Evolutionary conservation across 1,284 basidiomycete species (phyloP), one percentile per base, ranked within the genome.

Genomic region (Cryptococcus sp.): DNA sequence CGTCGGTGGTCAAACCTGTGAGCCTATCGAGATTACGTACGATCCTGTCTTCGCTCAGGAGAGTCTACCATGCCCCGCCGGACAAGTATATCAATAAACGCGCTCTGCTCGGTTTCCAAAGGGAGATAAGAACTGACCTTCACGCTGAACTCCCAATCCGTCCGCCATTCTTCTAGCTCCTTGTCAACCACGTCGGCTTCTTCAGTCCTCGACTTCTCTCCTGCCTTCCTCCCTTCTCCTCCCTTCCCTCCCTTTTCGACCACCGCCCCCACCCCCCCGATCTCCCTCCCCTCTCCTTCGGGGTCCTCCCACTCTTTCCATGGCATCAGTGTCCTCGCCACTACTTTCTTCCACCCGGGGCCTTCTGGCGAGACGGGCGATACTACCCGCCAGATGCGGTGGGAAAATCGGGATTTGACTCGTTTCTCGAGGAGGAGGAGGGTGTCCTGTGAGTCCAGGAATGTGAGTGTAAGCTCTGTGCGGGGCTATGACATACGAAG

Each of bases 351-450:
- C 85, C 87, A 91, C 28, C 28, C 28, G 11, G 52, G 46, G 4
- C 55, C 57, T n/a, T 66, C 67, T 0, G 84, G 60, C 12, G 77
- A 77, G 6, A 79, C 68, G 0, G 86, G 84, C 20, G 86, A 83
- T 0, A 84, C 81, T 7, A 89, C 86, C 51, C 89, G 83, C 62
- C 93, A 81, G 67, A 92, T 88, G 49, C 93, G 82, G 38, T 91
- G 91, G 4, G 92, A 95, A 77, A 96, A 98, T 6, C 93, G 84
- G 63, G 91, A 95, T 77, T 96, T 95, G 50, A 97, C 93, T 47
- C 93, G 83, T 73, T 98, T 97, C 75, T 98, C 93, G 6, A 98
- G 80, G 9, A 90, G 77, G 55, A 89, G 88, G 57, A 95, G 82
- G n/a, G 89, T 87, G 67, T 96, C 91, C 79, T 80, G 58, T 24